phyloP scores from a whole-genome alignment of 345 rosid genomes.

The Moricandia arvensis region DNA sequence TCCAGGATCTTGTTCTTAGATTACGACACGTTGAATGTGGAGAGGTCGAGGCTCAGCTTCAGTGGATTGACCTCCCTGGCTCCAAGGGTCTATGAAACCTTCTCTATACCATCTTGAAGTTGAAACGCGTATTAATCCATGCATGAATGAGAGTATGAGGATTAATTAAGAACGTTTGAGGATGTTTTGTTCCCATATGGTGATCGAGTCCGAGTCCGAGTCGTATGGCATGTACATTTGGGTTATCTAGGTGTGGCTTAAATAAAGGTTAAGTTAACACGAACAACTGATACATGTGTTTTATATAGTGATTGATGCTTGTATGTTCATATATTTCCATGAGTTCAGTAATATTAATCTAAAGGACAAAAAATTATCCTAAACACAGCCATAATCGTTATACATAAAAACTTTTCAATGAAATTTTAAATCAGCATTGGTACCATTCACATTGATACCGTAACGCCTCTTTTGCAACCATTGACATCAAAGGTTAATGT shows the following conservation, averaged over 20 bases:
- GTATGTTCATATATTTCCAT: background rate
- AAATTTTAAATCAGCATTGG: background rate
- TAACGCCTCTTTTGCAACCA: background rate
- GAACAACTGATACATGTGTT: background rate
- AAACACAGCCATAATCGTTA: background rate
- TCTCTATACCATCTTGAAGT: too few relatives aligned
- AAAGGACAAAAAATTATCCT: background rate
- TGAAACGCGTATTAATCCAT: too few relatives aligned
- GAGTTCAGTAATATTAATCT: background rate
- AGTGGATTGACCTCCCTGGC: constrained; percentile 88
- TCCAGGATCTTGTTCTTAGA: constrained; percentile 68
- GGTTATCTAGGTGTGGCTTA: background rate
- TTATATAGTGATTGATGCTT: background rate
- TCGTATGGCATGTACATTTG: constrained; percentile 2
- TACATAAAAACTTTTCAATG: background rate
- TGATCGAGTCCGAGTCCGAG: background rate
- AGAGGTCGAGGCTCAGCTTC: constrained; percentile 77
- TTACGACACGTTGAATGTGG: constrained; percentile 86
- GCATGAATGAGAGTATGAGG: constrained; percentile 1
- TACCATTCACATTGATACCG: background rate
- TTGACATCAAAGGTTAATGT: too few relatives aligned
- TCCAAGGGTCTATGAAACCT: constrained; percentile 45
- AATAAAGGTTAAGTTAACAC: background rate
- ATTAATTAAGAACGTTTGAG: constrained; percentile 8
- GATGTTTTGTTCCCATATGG: constrained; percentile 1